Evolutionary conservation across 306 rosid genomes (phyloP), one percentile per base, ranked within the genome.

Genomic region (Arachis stenosperma): DNA sequence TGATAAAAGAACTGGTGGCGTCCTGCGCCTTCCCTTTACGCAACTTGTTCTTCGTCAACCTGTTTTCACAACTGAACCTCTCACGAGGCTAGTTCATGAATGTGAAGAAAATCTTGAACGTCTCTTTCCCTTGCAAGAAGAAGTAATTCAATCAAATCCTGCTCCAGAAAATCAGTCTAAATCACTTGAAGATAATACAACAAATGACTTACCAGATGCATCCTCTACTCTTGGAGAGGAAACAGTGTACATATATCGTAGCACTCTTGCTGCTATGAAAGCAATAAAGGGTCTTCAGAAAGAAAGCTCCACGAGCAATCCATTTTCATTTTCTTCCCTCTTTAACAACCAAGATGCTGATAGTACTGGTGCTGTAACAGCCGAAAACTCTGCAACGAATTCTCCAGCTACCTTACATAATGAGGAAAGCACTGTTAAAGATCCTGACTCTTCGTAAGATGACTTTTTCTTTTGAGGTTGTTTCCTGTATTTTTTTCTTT

Each of bases 61-160:
- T 3, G 92, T 90, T 79, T 94, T 87, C 74, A 87, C 96, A 6
- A 94, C 91, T 8, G 96, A 91, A 65, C 86, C 87, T 77, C 88
- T 91, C 57, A 94, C 99, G 15, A 75, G 89, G 80, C 84, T 94
- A 22, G 98, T 91, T 71, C 88, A 67, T 6, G 96, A 88, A 44
- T 94, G 97, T 2, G 99, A 94, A 82, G 97, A 81, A 71, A 94
- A 91, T 73, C 91, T 94, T 9, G 99, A 94, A 82, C 87, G 91
- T 29, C 96, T 94, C 42, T 94, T 94, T 77, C 99, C 99, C 13
- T 61, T 91, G 33, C 92, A 88, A 87, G 95, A 83, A 50, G 99
- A 94, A 84, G 88, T 94, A 30, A 77, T 94, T 64, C 91, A 94
- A 84, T 84, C 90, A 40, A 71, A 84, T 15, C 74, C 87, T 29